phyloP scores from a whole-genome alignment of 75 land plant species.

The Pseudotsuga menziesii region DNA sequence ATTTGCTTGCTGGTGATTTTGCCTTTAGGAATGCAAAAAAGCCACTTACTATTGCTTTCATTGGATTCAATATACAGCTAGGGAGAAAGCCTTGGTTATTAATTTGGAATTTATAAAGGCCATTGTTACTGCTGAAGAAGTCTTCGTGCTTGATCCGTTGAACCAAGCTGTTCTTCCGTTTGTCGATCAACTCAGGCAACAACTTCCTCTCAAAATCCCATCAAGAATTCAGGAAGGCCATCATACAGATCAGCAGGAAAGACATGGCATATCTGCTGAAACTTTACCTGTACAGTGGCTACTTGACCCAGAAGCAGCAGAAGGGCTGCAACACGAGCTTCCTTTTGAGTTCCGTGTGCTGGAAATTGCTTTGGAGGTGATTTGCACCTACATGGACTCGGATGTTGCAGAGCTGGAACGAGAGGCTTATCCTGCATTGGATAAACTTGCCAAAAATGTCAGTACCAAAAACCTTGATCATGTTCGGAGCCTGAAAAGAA shows the following conservation, averaged over 20 bases:
- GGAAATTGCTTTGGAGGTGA: conserved; percentile 92
- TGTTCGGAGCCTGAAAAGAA: conserved; percentile 86
- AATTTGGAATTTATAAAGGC: conserved; percentile 93
- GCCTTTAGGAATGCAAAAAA: not conserved
- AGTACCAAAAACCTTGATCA: conserved; percentile 85
- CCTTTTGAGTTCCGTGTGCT: conserved; percentile 98
- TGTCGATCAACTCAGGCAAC: conserved; percentile 76
- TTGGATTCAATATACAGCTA: conserved; percentile 50
- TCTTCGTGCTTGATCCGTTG: conserved; percentile 79
- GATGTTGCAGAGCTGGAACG: conserved; percentile 74
- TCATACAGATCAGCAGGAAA: conserved; percentile 17
- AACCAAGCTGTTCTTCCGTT: conserved; percentile 73
- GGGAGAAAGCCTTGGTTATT: conserved; percentile 95
- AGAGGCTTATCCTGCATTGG: conserved; percentile 83
- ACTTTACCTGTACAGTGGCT: conserved; percentile 19
- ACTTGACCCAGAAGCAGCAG: conserved; percentile 33
- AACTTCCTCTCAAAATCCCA: conserved; percentile 38
- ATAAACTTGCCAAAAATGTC: conserved; percentile 81
- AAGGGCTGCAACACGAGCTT: conserved; percentile 50
- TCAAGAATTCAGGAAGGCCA: conserved; percentile 12
- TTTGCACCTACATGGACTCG: conserved; percentile 70
- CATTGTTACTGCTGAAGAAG: conserved; percentile 94
- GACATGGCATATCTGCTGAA: conserved; percentile 17
- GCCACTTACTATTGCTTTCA: conserved; percentile 3
- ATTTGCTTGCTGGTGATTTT: not conserved